Base-by-base conservation (phyloP, 768 basidiomycete genomes). In the Amyloporia xantha region DNA sequence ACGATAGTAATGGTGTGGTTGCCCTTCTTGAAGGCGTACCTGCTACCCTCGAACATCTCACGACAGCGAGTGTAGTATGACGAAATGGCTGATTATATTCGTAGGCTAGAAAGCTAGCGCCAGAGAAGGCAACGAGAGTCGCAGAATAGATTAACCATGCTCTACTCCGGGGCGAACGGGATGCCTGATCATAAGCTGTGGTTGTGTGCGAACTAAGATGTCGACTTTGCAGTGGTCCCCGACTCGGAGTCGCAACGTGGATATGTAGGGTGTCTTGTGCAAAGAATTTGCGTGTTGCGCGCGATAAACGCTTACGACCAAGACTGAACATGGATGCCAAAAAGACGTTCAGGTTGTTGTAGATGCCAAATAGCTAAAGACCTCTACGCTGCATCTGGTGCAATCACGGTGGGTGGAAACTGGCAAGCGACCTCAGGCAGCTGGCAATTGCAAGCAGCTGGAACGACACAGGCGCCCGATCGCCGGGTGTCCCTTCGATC, bases 41-140 rank as follows among this genome's bases (percentile, higher is more conserved):
- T 45, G 85, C 91, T 46, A 96, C 77, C 44, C 89, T 76, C 2
- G 84, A 84, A 63, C 92, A 94, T 49, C 95, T 78, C 38, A 81
- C 69, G 20, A 76, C 69, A 10, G 94, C 92, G 44, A 95, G 72
- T 5, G 77, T 64, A 2, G 79, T 69, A 66, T 95, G 86, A 37
- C 91, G 75, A 59, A 91, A 82, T 1, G 91, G 82, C 47, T 86
- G 76, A 51, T 72, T 77, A 26, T 78, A 75, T 50, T 90, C 68
- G 66, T 91, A 95, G 12, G 81, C 76, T 44, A 75, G 47, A 28
- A 63, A 67, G 1, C 62, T 61, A 3, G 54, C 59, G 5, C 69
- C 69, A 9, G 60, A 61, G 2, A 73, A 52, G 1, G 71, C 37
- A 4, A 61, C 40, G 2, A 60, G 2, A 3, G 58, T 53, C 7